Base-by-base conservation (phyloP, 345 rosid species). In the Turnera subulata region DNA sequence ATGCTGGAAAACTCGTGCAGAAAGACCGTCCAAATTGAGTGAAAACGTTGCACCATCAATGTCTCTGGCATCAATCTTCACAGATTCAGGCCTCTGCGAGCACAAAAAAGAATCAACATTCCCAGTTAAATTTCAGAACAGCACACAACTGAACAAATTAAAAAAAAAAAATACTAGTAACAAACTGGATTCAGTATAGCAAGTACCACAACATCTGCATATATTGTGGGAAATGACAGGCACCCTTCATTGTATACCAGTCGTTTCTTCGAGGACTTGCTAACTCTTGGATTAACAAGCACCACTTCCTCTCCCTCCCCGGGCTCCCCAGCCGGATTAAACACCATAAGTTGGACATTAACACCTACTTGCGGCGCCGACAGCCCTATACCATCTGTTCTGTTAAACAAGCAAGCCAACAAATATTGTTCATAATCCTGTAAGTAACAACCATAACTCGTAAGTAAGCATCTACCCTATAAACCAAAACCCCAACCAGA, bases 361-460 rank as follows among this genome's bases (percentile, higher is more conserved):
- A 89, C 53, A 62, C 99, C 99, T 24, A 93, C 96, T 75, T 93
- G 97, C 5, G 97, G 97, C 44, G 99, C 99, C 25, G 97, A 83
- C 64, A 93, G 97, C 40, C 97, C 99, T 7, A 86, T 74, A 43
- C 99, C 99, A 74, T 93, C 95, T 38, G 97, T 92, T 76, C 95
- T 92, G 84, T 62, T 16, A 58, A 75, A 67, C 4, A 66, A 77
- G 53, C 66, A 81, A 77, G 66, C 66, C 72, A 69, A 73, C 56
- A 49, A 73, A 20, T 64, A 63, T 24, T 45, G 49, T 55, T 68
- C 57, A 66, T 63, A 49, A 56, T 59, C 71, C 61, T 64, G 55
- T 59, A 63, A 61, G 53, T 44, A 56, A 19, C 48, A 56, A 46
- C 24, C 26, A 45, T 24, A 33, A 3, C 3, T 46, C 62, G 42